phyloP scores from a whole-genome alignment of 139 green algal genomes.

The Volvox reticuliferus region DNA sequence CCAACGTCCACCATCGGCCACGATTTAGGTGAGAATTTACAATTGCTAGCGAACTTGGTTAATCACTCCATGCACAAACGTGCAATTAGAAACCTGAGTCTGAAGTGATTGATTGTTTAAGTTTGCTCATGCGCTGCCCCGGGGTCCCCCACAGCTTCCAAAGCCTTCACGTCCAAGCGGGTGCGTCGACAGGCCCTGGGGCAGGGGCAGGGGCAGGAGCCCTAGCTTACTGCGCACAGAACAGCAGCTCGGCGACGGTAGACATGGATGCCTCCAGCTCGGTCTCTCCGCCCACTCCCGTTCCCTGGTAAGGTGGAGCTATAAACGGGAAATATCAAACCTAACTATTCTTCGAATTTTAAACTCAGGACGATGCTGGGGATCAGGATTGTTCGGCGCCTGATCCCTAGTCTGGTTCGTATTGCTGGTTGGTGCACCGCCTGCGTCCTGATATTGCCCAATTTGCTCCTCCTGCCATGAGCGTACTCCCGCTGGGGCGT shows the following conservation, averaged over 20 bases:
- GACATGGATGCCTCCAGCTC: not conserved
- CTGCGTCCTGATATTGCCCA: too few species aligned
- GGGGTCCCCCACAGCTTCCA: conserved; percentile 22
- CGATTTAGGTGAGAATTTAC: conserved; percentile 1
- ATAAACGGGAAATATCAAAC: too few species aligned
- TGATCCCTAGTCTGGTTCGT: too few species aligned
- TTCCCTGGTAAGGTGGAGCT: not conserved
- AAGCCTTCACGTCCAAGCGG: conserved; percentile 7
- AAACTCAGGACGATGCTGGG: too few species aligned
- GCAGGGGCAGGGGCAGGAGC: conserved; percentile 8
- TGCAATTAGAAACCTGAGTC: too few species aligned
- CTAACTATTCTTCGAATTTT: too few species aligned
- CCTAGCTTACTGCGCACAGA: conserved; percentile 17
- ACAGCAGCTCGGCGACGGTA: not conserved
- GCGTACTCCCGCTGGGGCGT: too few species aligned
- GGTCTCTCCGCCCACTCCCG: not conserved
- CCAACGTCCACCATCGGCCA: not conserved
- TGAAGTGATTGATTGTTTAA: not conserved
- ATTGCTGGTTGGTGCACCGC: too few species aligned
- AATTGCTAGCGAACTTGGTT: too few species aligned
- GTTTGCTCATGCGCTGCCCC: not conserved
- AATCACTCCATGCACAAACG: too few species aligned
- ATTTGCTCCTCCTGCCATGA: too few species aligned
- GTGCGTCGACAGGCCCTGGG: not conserved
- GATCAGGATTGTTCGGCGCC: too few species aligned